Evolutionary conservation across 352 stramenopile genomes (phyloP), one percentile per base, ranked within the genome.

Genomic region (Phytophthora quininea): DNA sequence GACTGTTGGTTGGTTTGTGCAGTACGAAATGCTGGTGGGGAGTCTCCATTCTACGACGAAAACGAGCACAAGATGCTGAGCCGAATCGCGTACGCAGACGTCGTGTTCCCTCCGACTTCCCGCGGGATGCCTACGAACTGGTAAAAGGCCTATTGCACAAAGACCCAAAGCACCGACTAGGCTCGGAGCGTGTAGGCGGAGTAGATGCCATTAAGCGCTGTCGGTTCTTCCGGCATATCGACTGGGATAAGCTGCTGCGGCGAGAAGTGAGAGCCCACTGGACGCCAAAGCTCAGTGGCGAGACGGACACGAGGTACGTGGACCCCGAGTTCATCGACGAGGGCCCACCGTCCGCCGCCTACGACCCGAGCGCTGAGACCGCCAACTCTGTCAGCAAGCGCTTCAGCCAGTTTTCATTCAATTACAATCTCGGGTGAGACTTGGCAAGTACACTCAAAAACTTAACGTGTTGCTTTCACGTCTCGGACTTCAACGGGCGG

Each of bases 361-460:
- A 93, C 66, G 88, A 95, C 63, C 82, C 87, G 30, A 93, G 82
- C 50, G 67, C 79, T 19, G 72, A 77, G 19, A 60, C 73, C 14
- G 83, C 80, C 54, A 91, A 90, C 33, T 88, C 82, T 33, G 76
- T 79, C 37, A 95, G 86, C 79, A 92, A 92, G 57, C 86, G 89
- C 32, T 96, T 96, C 51, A 96, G 89, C 65, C 89, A 96, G 71
- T 96, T 96, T 65, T 94, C 85, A 57, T 96, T 96, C 73, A 94
- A 95, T 74, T 94, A 92, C 68, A 92, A 88, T 57, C 74, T 92
- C 58, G 72, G 67, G 37, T 80, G 64, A 76, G 54, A 64, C 37
- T 37, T 57, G 51, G 46, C 47, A 31, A 67, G 51, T 61, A 60
- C 43, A 67, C 58, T 32, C 52, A 54, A 54, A 69, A 0, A 24